Evolutionary conservation across 495 filamentous ascomycete genomes (phyloP).

Genomic region (Chaetomium tenue): DNA sequence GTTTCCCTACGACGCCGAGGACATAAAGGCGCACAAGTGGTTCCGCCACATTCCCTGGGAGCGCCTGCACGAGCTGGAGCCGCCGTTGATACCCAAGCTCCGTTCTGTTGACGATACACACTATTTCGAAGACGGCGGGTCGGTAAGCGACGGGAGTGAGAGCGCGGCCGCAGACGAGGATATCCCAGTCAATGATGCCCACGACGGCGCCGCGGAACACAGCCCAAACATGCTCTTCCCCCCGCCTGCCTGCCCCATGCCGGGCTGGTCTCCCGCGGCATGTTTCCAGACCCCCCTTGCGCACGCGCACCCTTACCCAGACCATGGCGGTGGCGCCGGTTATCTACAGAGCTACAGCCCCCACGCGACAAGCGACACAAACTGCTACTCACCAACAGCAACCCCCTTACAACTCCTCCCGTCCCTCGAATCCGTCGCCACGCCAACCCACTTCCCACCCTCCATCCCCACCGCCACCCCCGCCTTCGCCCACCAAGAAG

Average conservation of each 20-base stretch:
- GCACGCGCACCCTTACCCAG: not conserved
- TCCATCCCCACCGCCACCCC: not conserved
- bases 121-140: slow-evolving; percentile 81
- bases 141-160: slow-evolving; percentile 57
- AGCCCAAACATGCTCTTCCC: not conserved
- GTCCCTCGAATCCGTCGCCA: slow-evolving; percentile 11
- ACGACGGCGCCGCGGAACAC: slow-evolving; percentile 6
- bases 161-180: slow-evolving; percentile 36
- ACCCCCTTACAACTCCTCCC: slow-evolving; percentile 4
- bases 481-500: not conserved
- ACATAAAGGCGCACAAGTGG: slow-evolving; percentile 76
- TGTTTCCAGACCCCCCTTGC: not conserved
- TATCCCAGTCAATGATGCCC: not conserved
- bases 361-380: not conserved
- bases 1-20: slow-evolving; percentile 72
- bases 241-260: not conserved
- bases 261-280: not conserved
- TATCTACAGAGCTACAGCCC: not conserved
- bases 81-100: slow-evolving; percentile 75
- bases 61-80: slow-evolving; percentile 60
- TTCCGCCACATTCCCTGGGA: slow-evolving; percentile 69
- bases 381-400: not conserved
- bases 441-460: not conserved
- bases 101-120: slow-evolving; percentile 73
- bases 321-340: not conserved